Evolutionary conservation across 345 rosid genomes (phyloP).

Genomic region (Durio zibethinus): DNA sequence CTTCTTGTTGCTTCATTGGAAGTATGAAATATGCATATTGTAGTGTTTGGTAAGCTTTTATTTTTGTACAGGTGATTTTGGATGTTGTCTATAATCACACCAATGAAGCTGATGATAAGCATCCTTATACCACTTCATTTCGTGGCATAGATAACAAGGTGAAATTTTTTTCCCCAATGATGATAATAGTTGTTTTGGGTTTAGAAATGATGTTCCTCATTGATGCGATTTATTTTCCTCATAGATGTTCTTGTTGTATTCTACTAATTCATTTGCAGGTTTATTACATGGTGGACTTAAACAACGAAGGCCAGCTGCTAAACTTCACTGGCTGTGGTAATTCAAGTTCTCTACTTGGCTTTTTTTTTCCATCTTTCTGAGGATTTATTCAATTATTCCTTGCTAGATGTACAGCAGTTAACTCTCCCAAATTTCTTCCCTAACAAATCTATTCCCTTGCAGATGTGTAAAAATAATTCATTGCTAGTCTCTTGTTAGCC

Average conservation of each 20-base stretch:
- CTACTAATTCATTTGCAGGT: conserved; percentile 46
- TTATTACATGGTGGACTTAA: conserved; percentile 77
- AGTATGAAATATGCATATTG: conserved; percentile 8
- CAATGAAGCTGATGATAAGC: conserved; percentile 80
- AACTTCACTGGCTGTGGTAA: conserved; percentile 95
- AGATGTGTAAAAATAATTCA: not conserved
- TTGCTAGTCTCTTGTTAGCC: not conserved
- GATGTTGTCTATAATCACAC: conserved; percentile 97
- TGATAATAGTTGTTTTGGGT: not conserved
- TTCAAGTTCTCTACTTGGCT: conserved; percentile 9
- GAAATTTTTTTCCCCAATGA: not conserved
- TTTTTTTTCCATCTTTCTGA: not conserved
- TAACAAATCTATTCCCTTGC: not conserved
- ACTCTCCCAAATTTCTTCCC: not conserved
- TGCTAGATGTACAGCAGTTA: not conserved
- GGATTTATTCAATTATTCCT: not conserved
- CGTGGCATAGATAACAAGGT: conserved; percentile 98
- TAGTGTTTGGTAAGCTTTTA: conserved; percentile 15
- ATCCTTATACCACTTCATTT: conserved; percentile 86
- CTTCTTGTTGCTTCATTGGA: conserved; percentile 5
- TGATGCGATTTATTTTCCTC: not conserved
- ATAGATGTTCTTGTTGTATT: not conserved
- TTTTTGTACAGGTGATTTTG: conserved; percentile 65
- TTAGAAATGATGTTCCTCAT: not conserved
- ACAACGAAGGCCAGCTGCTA: conserved; percentile 52